A percentile compares a stretch with the other conserved stretches of the same genome.
These are phyloP conservation scores for Batkoa obscura DNA, from an alignment of 371 early-diverging fungal genomes.

Conservation along the genomic window DNA sequence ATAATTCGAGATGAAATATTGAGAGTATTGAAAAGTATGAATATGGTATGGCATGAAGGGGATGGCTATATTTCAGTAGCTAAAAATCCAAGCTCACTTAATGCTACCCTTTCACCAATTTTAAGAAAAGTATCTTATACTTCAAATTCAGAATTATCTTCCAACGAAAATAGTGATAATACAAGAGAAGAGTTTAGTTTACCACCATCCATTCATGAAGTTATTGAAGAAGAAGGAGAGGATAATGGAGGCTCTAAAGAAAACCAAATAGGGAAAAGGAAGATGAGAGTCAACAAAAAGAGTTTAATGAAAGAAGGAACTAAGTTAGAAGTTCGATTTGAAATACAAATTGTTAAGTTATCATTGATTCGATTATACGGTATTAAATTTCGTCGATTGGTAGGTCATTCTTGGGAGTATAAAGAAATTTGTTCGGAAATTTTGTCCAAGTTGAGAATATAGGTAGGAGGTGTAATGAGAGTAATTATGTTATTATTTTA, in stretches of 20 bases:
- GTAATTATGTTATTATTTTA: too few species aligned
- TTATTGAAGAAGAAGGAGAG: not conserved
- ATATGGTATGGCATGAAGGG: conserved; percentile 37
- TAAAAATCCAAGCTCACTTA: not conserved
- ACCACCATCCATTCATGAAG: not conserved
- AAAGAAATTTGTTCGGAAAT: conserved; percentile 48
- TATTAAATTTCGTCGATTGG: conserved; percentile 47
- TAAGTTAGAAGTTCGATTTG: conserved; percentile 29
- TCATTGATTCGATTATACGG: conserved; percentile 54
- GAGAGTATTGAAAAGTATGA: conserved; percentile 30
- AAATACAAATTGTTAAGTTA: conserved; percentile 48
- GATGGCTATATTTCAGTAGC: conserved; percentile 3
- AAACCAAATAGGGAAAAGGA: not conserved
- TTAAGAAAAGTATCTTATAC: not conserved
- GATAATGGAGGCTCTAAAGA: not conserved
- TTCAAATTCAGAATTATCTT: too few species aligned
- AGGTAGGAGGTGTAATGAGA: not conserved
- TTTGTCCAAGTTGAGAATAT: conserved; percentile 12
- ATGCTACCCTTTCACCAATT: not conserved
- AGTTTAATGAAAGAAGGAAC: conserved; percentile 10
- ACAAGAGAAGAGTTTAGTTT: too few species aligned
- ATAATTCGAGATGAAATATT: conserved; percentile 52
- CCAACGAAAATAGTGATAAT: too few species aligned
- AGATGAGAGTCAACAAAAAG: too few species aligned
- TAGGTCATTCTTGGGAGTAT: conserved; percentile 57